A percentile compares a stretch with the other conserved stretches of the same genome.
phyloP scores from a whole-genome alignment of 257 asterid species.

The Catharanthus roseus region DNA sequence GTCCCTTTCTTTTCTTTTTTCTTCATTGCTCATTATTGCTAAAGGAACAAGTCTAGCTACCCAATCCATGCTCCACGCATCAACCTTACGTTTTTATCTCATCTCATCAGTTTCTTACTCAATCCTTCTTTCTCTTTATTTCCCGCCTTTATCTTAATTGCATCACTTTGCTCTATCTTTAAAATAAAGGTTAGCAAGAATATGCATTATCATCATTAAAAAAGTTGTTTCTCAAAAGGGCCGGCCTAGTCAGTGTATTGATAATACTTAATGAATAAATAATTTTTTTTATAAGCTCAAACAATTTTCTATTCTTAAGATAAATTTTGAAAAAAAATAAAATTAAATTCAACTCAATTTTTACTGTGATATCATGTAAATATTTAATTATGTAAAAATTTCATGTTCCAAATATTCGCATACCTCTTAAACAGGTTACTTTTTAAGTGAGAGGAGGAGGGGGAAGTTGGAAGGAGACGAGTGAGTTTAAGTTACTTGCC shows the following conservation, averaged over 20 bases:
- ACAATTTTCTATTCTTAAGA: too few relatives aligned
- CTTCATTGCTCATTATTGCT: conserved; percentile 22
- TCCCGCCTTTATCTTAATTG: conserved; percentile 16
- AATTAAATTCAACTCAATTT: too few relatives aligned
- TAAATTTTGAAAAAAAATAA: too few relatives aligned
- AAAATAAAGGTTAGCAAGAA: conserved; percentile 1
- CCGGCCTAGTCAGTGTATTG: too few relatives aligned
- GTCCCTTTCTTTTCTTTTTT: conserved; percentile 11
- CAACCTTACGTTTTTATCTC: conserved; percentile 6
- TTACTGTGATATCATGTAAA: too few relatives aligned
- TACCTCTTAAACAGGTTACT: too few relatives aligned
- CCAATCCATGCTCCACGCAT: conserved; percentile 10
- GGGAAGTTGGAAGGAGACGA: background rate
- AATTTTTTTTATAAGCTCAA: too few relatives aligned
- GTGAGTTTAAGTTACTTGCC: conserved; percentile 14
- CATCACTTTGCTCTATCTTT: conserved; percentile 12
- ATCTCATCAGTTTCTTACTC: too few relatives aligned
- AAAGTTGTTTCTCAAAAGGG: background rate
- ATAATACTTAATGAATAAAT: too few relatives aligned
- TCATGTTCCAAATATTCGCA: too few relatives aligned
- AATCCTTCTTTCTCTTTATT: background rate
- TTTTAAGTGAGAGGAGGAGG: background rate
- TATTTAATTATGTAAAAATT: too few relatives aligned
- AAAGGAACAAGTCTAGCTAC: conserved; percentile 13
- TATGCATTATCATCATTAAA: conserved; percentile 11